Evolutionary conservation across 1,284 basidiomycete species (phyloP).

Genomic region (Coniferiporia weirii): DNA sequence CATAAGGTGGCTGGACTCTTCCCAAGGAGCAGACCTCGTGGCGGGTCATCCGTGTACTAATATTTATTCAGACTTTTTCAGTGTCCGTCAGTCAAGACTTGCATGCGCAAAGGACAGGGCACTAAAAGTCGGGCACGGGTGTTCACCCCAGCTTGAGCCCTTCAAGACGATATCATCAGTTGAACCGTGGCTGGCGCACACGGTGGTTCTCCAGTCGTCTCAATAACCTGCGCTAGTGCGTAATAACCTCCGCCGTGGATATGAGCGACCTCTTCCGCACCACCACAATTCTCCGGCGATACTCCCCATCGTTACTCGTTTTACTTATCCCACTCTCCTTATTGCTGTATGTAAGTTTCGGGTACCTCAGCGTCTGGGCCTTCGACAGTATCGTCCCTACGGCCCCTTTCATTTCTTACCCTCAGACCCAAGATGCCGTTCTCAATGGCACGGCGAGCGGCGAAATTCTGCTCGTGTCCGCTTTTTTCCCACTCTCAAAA

Average conservation of each 20-base stretch:
- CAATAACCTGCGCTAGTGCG: too few relatives aligned
- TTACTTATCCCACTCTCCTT: conserved; percentile 12
- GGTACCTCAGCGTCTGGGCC: conserved; percentile 6
- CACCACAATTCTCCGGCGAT: conserved; percentile 8
- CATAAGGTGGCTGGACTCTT: too few relatives aligned
- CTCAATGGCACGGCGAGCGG: neutral
- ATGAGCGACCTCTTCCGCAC: conserved; percentile 23
- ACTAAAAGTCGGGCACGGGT: too few relatives aligned
- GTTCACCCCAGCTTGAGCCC: too few relatives aligned
- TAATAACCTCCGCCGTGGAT: conserved; percentile 22
- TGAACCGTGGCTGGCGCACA: too few relatives aligned
- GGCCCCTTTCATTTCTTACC: neutral
- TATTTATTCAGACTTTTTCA: too few relatives aligned
- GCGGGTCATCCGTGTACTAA: too few relatives aligned
- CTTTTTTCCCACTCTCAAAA: conserved; percentile 44
- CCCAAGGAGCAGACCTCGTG: too few relatives aligned
- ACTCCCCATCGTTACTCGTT: conserved; percentile 12
- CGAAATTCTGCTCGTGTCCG: conserved; percentile 44
- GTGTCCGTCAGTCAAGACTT: too few relatives aligned
- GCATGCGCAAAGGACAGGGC: too few relatives aligned
- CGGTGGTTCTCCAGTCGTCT: too few relatives aligned
- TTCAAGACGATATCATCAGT: too few relatives aligned
- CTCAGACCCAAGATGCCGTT: neutral
- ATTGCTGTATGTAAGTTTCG: conserved; percentile 9
- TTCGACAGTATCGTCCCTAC: conserved; percentile 5